A percentile compares a stretch with the other conserved stretches of the same genome.
phyloP scores from a whole-genome alignment of 73 alveolate species.

The Uronychia binucleata region DNA sequence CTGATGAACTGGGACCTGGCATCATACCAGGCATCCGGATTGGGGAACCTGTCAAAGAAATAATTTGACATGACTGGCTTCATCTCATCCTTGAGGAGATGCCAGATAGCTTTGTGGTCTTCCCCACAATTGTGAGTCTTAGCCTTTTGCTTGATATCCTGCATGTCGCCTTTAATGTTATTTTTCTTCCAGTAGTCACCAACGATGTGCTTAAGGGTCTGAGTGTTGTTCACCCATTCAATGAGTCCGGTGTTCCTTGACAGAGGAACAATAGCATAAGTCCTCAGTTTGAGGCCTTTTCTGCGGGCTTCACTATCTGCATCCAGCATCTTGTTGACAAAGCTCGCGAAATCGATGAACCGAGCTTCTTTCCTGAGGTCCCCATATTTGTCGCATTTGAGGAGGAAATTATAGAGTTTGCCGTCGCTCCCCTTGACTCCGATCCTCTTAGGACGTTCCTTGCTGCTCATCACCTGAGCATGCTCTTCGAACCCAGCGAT shows the following conservation, averaged over 20 bases:
- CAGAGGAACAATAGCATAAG: constrained; percentile 67
- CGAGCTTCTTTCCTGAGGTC: constrained; percentile 82
- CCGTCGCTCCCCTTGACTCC: constrained; percentile 66
- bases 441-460: constrained; percentile 80
- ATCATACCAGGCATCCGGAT: constrained; percentile 86
- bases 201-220: constrained; percentile 62
- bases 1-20: constrained; percentile 83
- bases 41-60: constrained; percentile 73
- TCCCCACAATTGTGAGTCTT: constrained; percentile 15
- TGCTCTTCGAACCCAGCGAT: constrained; percentile 43
- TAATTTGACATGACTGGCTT: constrained; percentile 76
- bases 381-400: constrained; percentile 68
- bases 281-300: constrained; percentile 49
- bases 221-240: constrained; percentile 83
- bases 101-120: constrained; percentile 64
- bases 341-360: constrained; percentile 52
- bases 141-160: constrained; percentile 34
- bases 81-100: constrained; percentile 61
- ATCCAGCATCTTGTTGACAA: constrained; percentile 71
- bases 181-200: constrained; percentile 53
- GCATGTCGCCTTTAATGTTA: constrained; percentile 58
- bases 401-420: constrained; percentile 52
- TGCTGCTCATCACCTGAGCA: constrained; percentile 44
- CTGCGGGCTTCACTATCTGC: constrained; percentile 55
- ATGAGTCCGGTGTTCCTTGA: constrained; percentile 66